A percentile compares a stretch with the other conserved stretches of the same genome.
These are phyloP conservation scores for Macadamia integrifolia DNA, from an alignment of 164 flowering plant species.

Conservation along the genomic window DNA sequence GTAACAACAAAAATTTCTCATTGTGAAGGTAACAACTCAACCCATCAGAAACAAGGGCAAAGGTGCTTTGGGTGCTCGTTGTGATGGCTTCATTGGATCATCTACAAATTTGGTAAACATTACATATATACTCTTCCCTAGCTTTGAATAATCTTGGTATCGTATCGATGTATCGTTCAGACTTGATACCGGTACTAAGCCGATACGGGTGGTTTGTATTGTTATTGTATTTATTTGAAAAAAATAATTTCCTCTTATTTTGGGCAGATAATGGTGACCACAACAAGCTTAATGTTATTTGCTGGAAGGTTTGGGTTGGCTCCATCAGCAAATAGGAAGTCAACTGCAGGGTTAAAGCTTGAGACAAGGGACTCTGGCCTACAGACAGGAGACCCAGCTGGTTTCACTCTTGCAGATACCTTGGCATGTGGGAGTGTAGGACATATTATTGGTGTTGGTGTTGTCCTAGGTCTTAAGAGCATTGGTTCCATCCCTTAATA, in stretches of 20 bases:
- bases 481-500: conserved; percentile 29
- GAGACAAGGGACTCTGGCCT: conserved; percentile 86
- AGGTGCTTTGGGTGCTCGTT: conserved; percentile 71
- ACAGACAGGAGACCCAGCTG: conserved; percentile 98
- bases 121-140: not conserved
- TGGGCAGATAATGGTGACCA: conserved; percentile 76
- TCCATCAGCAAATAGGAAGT: conserved; percentile 92
- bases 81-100: conserved; percentile 69
- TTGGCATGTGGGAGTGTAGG: conserved; percentile 86
- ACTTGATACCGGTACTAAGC: no score
- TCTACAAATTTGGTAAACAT: conserved; percentile 69
- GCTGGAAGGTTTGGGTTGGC: conserved; percentile 96
- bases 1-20: no score
- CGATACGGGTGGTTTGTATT: no score
- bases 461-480: conserved; percentile 89
- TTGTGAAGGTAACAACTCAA: conserved; percentile 29
- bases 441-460: conserved; percentile 92
- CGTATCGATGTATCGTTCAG: no score
- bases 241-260: not conserved
- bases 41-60: conserved; percentile 50
- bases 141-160: no score
- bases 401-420: conserved; percentile 89
- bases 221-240: no score
- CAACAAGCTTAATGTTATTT: conserved; percentile 79
- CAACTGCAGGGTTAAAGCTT: conserved; percentile 87